phyloP scores from a whole-genome alignment of 768 basidiomycete species.

The Lactarius deliciosus region DNA sequence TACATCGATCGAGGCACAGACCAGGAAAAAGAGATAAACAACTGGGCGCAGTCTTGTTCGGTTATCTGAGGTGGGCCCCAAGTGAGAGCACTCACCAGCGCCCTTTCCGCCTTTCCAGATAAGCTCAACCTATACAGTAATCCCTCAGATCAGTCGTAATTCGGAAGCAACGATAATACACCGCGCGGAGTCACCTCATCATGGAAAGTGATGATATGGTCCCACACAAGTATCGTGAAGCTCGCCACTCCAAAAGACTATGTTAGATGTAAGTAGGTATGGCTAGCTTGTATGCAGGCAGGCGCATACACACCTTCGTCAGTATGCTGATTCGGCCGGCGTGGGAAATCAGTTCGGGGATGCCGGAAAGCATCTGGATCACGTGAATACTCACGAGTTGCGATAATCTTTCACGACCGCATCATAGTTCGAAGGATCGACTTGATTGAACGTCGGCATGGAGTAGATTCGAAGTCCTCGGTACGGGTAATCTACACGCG shows the following conservation, averaged over 20 bases:
- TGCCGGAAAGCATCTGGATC: not conserved
- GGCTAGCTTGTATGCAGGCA: not conserved
- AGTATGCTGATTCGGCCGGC: not conserved
- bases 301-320: slow-evolving; percentile 2
- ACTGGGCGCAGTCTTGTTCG: slow-evolving; percentile 29
- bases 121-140: slow-evolving; percentile 42
- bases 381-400: slow-evolving; percentile 13
- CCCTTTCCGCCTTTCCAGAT: slow-evolving; percentile 54
- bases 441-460: too few species aligned
- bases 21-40: slow-evolving; percentile 40
- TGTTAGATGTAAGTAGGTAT: not conserved
- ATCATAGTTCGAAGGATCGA: too few species aligned
- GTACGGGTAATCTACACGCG: not conserved
- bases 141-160: not conserved
- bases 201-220: slow-evolving; percentile 52
- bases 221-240: slow-evolving; percentile 54
- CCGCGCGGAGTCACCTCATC: slow-evolving; percentile 39
- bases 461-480: not conserved
- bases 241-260: slow-evolving; percentile 54
- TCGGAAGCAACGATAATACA: too few species aligned
- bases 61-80: not conserved
- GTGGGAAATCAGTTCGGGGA: not conserved
- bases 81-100: slow-evolving; percentile 39
- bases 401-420: not conserved
- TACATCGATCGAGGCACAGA: slow-evolving; percentile 27